phyloP scores from a whole-genome alignment of 2,329 filamentous ascomycete genomes.

The Pseudogymnoascus sp. region DNA sequence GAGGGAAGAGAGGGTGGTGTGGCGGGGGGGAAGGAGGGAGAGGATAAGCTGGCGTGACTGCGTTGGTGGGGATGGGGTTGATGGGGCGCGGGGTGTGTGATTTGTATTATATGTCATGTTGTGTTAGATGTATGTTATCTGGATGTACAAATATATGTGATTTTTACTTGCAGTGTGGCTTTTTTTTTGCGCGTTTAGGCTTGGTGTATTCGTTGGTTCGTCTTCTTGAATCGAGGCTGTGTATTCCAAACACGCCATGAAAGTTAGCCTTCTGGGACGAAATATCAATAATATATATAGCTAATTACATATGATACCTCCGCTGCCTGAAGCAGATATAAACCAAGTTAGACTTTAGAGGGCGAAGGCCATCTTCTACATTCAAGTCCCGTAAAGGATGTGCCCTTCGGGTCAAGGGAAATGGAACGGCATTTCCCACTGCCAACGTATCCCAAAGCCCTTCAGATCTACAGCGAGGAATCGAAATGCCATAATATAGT shows the following conservation, averaged over 20 bases:
- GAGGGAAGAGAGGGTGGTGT: background rate
- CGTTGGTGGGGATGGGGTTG: constrained; percentile 6
- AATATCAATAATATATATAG: background rate
- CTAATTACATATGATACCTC: background rate
- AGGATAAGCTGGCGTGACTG: background rate
- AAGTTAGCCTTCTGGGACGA: background rate
- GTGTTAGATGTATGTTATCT: constrained; percentile 6
- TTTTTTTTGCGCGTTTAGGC: background rate
- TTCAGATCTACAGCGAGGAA: too few relatives aligned
- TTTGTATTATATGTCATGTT: constrained; percentile 6
- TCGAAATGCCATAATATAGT: background rate
- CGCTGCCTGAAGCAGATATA: background rate
- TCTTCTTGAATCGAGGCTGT: background rate
- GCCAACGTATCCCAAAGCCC: too few relatives aligned
- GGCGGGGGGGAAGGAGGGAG: background rate
- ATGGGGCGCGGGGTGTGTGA: background rate
- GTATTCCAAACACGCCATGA: background rate
- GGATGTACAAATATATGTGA: constrained; percentile 2
- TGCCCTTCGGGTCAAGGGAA: background rate
- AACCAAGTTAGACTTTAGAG: background rate
- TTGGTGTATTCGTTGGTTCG: background rate
- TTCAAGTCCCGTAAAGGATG: background rate
- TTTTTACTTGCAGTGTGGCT: background rate
- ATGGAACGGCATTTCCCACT: background rate
- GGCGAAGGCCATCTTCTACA: background rate